Conservation (phyloP, 2,329 filamentous ascomycete genomes). For the Coniochaeta sp. region DNA sequence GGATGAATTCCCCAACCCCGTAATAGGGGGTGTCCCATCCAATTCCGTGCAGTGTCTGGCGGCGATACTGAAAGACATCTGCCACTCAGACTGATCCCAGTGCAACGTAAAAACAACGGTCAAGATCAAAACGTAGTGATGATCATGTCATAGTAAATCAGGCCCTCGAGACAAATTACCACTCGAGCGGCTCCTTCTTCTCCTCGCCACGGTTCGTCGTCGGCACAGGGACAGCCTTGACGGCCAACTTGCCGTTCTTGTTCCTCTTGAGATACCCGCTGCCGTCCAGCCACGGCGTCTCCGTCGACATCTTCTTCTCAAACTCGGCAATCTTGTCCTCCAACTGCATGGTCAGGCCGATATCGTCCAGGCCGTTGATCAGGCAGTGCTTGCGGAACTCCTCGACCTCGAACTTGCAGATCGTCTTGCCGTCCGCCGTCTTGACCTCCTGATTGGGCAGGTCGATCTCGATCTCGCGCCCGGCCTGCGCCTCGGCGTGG, state of each 20-base stretch:
- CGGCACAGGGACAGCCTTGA: constrained; percentile 63
- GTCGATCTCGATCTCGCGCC: constrained; percentile 82
- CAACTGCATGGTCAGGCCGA: constrained; percentile 87
- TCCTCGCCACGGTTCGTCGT: constrained; percentile 84
- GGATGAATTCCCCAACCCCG: neutral
- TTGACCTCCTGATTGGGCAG: constrained; percentile 79
- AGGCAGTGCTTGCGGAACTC: constrained; percentile 93
- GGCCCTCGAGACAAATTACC: constrained; percentile 53
- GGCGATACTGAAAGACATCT: neutral
- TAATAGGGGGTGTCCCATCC: neutral
- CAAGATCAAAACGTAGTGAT: neutral
- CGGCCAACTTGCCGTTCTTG: constrained; percentile 41
- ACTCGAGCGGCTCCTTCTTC: constrained; percentile 80
- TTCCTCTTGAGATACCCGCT: constrained; percentile 67
- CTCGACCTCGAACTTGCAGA: constrained; percentile 81
- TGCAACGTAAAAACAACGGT: neutral
- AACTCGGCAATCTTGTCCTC: constrained; percentile 83
- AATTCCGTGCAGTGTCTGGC: neutral
- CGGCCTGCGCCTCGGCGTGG: constrained; percentile 68
- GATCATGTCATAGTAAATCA: neutral
- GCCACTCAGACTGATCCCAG: neutral
- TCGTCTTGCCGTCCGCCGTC: constrained; percentile 62
- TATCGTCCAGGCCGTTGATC: constrained; percentile 89
- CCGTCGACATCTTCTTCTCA: constrained; percentile 66
- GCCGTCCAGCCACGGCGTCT: constrained; percentile 90